Evolutionary conservation across 2,329 filamentous ascomycete genomes (phyloP).

Genomic region (Botryotinia globosa): DNA sequence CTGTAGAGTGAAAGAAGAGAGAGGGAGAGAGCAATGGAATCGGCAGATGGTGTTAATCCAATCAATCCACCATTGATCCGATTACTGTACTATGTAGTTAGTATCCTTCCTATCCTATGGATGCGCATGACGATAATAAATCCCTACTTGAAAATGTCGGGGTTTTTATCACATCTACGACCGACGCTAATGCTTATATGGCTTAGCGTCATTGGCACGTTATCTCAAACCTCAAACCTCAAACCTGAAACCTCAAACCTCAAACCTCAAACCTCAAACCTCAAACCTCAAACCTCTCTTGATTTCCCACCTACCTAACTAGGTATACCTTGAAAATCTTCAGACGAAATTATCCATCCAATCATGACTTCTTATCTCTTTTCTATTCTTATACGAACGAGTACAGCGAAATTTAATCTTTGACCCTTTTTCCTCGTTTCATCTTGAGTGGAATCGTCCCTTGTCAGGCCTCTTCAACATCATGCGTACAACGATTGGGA

Average conservation of each 20-base stretch:
- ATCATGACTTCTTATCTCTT: not conserved
- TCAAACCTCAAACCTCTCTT: not conserved
- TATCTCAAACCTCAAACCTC: not conserved
- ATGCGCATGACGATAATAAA: conserved; percentile 16
- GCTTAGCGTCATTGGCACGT: not conserved
- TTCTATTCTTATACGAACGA: not conserved
- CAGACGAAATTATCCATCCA: not conserved
- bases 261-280: not conserved
- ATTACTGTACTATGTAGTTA: too few relatives aligned
- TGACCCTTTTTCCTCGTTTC: not conserved
- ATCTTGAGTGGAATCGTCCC: not conserved
- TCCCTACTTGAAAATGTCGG: not conserved
- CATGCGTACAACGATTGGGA: not conserved
- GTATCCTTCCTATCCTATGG: too few relatives aligned
- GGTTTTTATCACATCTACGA: not conserved
- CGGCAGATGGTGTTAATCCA: not conserved
- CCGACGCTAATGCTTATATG: not conserved
- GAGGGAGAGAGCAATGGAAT: not conserved
- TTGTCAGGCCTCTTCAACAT: too few relatives aligned
- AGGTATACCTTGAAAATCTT: not conserved
- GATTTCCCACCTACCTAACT: not conserved
- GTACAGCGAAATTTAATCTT: not conserved
- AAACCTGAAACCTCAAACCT: not conserved
- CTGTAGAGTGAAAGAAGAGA: not conserved
- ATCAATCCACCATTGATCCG: too few relatives aligned